Percentiles rank a stretch among this genome's conserved stretches.
These are phyloP conservation scores for Microcera coccophila DNA, from an alignment of 2,329 filamentous ascomycete species.

Conservation along the genomic window DNA sequence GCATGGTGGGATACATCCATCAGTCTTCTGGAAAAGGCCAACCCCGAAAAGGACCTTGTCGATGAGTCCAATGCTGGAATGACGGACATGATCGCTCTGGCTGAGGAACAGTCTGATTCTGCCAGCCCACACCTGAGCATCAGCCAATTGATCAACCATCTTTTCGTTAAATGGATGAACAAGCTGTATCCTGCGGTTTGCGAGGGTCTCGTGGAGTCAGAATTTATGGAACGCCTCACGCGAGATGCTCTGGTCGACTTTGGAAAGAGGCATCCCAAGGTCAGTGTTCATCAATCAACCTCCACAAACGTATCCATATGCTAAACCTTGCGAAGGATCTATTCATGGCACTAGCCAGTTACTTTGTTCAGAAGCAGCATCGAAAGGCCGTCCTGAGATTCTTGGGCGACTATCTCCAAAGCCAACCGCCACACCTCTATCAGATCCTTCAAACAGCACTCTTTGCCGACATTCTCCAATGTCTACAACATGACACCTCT, in stretches of 20 bases:
- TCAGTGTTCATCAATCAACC: constrained; percentile 13
- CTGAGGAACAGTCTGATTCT: constrained; percentile 52
- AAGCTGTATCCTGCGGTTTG: constrained; percentile 38
- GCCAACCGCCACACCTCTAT: constrained; percentile 76
- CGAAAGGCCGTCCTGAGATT: constrained; percentile 63
- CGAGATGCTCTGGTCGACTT: constrained; percentile 52
- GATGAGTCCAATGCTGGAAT: constrained; percentile 63
- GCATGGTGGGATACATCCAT: constrained; percentile 65
- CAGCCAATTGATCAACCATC: constrained; percentile 52
- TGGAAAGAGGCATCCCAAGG: constrained; percentile 66
- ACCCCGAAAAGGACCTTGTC: constrained; percentile 59
- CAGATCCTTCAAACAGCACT: constrained; percentile 68
- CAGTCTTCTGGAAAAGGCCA: constrained; percentile 43
- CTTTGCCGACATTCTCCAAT: constrained; percentile 67
- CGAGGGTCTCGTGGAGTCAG: constrained; percentile 35
- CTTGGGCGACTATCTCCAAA: constrained; percentile 68
- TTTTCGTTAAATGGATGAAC: constrained; percentile 56
- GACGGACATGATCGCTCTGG: constrained; percentile 60
- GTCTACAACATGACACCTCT: constrained; percentile 72
- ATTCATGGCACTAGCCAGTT: constrained; percentile 60
- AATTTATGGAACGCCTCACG: constrained; percentile 48
- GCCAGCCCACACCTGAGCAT: constrained; percentile 40
- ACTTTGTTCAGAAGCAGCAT: constrained; percentile 60
- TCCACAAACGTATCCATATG: not conserved
- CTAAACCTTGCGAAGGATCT: constrained; percentile 50